Percentiles rank a stretch among this genome's conserved stretches.
phyloP scores from a whole-genome alignment of 2,329 filamentous ascomycete species.

The Trichoderma aggressivum region DNA sequence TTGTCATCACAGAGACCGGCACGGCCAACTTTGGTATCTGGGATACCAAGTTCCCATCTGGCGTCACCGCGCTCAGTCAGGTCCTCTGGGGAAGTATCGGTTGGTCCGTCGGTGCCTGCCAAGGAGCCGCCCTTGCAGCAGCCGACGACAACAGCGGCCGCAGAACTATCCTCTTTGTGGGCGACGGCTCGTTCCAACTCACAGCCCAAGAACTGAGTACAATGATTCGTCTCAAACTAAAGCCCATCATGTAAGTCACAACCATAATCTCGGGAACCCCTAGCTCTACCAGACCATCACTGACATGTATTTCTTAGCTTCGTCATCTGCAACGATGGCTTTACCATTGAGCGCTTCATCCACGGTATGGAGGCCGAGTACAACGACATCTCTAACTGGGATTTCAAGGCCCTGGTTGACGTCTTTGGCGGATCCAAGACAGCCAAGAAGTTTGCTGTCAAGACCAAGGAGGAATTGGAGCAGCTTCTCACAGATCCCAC shows the following conservation, averaged over 20 bases:
- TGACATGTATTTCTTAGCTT: slow-evolving; percentile 50
- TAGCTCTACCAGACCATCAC: background rate
- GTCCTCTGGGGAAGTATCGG: slow-evolving; percentile 69
- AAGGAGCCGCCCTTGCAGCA: slow-evolving; percentile 69
- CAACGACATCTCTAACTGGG: slow-evolving; percentile 78
- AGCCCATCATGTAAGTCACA: slow-evolving; percentile 66
- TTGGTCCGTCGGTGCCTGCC: slow-evolving; percentile 57
- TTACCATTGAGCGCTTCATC: slow-evolving; percentile 85
- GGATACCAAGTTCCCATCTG: slow-evolving; percentile 73
- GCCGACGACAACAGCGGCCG: slow-evolving; percentile 58
- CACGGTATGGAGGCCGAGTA: slow-evolving; percentile 77
- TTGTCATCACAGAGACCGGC: slow-evolving; percentile 83
- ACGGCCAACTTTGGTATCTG: slow-evolving; percentile 87
- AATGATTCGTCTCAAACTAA: slow-evolving; percentile 71
- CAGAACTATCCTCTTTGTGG: slow-evolving; percentile 80
- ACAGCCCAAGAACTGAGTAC: slow-evolving; percentile 82
- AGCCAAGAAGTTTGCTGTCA: slow-evolving; percentile 62
- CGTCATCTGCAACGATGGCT: slow-evolving; percentile 83
- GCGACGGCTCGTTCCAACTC: slow-evolving; percentile 82
- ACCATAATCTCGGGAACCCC: background rate
- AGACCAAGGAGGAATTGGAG: slow-evolving; percentile 66
- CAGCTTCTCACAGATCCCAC: slow-evolving; percentile 59
- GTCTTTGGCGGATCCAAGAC: slow-evolving; percentile 64
- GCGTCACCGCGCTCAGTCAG: slow-evolving; percentile 78
- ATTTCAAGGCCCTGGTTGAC: slow-evolving; percentile 63